Base-by-base conservation (phyloP, 106 monocot species). In the Dendrobium officinale region DNA sequence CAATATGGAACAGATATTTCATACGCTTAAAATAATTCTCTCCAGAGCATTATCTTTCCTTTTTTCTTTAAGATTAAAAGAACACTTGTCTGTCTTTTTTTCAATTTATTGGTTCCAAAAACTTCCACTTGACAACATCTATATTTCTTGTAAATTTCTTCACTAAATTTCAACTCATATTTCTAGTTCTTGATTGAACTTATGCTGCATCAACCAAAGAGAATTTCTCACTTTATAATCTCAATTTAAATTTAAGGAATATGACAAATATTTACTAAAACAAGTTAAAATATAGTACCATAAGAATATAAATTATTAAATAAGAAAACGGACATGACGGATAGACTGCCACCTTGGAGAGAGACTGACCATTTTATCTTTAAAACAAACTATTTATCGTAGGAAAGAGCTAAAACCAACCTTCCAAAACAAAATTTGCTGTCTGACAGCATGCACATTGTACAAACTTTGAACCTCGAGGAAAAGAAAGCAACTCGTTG, bases 361-460 rank as follows among this genome's bases (percentile, higher is more conserved):
- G 33, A 70, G 70, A 70, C 10, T 31, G 24, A 0, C 31, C 70
- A 70, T 16, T 70, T 20, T 13, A 74, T 74, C 74, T 20, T 20
- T 0, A 74, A 74, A 31, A 74, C 41, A 42, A 74, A 74, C 10
- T 7, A 70, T 5, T 31, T 5, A 13, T 31, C 0, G 43, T 1
- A 10, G 10, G 43, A n/a, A 19, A 74, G 74, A 24, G 31, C 44
- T 40, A 70, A 48, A 42, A 73, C 76, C 11, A 74, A 89, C 90
- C 85, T 85, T 90, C 87, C 75, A 90, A 54, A n/a, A 87, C 90
- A 77, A 81, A 72, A 61, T 90, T 87, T 64, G 87, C 42, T 77
- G 83, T 81, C 78, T 79, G 75, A 48, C 90, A 90, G 79, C 85
- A 81, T 15, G 85, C 59, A 48, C 90, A 90, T 37, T 85, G 80